Evolutionary conservation across 2,329 filamentous ascomycete genomes (phyloP), one percentile per base, ranked within the genome.

Genomic region (Pestalotiopsis sp.): DNA sequence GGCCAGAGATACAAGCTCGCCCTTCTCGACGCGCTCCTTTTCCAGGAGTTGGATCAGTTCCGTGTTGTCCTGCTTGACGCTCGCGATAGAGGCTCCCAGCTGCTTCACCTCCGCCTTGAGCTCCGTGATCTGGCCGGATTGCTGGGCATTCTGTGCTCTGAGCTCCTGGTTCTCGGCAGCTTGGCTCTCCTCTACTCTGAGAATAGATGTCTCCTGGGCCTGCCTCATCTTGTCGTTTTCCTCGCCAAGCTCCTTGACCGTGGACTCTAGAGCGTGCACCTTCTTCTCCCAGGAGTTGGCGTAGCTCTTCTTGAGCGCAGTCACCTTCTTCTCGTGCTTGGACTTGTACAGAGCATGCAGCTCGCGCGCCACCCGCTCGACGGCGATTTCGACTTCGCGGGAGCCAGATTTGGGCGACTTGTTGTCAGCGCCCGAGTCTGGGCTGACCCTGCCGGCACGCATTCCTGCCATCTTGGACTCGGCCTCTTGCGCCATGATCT

Each of bases 291-390:
- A 96, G 67, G 95, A 91, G 61, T 89, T 88, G 79, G 98, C 94
- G 82, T 98, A 92, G 71, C 88, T 91, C 81, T 91, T 91, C 83
- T 92, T 98, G 72, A 99, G 86, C 4, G 95, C 95, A 1, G 93
- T 89, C 59, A 98, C 95, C 84, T 99, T 99, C 71, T 91, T 93
- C 83, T 98, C 95, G 79, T 99, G 96, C 83, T 99, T 99, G 78
- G 92, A 91, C 83, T 98, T 98, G 87, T 99, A 99, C 12, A 97
- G 87, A 0, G 91, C 87, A 78, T 99, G 96, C 56, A 99, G 87
- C 78, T 99, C 96, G 38, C 94, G 89, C n/a, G 95, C 95, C 56
- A 98, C 94, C 73, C 95, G 94, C 80, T 97, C 94, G 25, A 95
- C 92, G 1, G 92, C 92, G 59, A 93, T 86, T 77, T 98, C 95